Base-by-base conservation (phyloP, 2,329 filamentous ascomycete genomes). In the Stromatinia cepivora region DNA sequence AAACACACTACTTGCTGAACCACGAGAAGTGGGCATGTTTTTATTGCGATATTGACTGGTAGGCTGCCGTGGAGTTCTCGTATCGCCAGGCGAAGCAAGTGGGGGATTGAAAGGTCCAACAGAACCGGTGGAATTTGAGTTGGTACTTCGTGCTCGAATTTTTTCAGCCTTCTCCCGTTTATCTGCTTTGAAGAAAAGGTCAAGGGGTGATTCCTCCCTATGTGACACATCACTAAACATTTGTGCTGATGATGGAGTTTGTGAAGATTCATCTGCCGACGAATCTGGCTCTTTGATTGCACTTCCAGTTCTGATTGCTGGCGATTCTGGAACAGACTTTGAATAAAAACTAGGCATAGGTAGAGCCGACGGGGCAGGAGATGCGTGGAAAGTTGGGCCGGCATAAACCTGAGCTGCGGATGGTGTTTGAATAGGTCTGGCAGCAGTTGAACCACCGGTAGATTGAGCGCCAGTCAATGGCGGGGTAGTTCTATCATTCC, bases 371-470 rank as follows among this genome's bases (percentile, higher is more conserved):
- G 95, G 91, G 1, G 94, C 94, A 28, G 95, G 95, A 11, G 95
- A 98, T 53, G 93, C 92, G 80, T 97, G 94, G 79, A 98, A 99
- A 7, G 93, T 96, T 46, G 94, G 91, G 20, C 94, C 95, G 52
- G 95, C 95, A 81, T 97, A 99, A 15, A 74, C 76, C 46, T 63
- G 61, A 28, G 75, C 65, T 48, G 71, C 68, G 28, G 84, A 82
- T 31, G 84, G 84, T 20, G 77, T 80, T 57, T 79, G 79, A 53
- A 78, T 75, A 64, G 82, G 81, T 53, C 79, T 80, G 53, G 80
- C 79, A 53, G 84, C 80, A 76, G 69, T 72, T 54, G 72, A 63
- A 39, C 73, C 70, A 36, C 71, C 71, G 20, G 72, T 59, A 50
- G 75, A 75, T 65, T 77, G 73, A 42, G 71, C 67, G 42, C 70